Percentiles rank a stretch among this genome's conserved stretches.
Evolutionary conservation across 176 grass and related monocot genomes (phyloP).

Genomic region (Avena atlantica): DNA sequence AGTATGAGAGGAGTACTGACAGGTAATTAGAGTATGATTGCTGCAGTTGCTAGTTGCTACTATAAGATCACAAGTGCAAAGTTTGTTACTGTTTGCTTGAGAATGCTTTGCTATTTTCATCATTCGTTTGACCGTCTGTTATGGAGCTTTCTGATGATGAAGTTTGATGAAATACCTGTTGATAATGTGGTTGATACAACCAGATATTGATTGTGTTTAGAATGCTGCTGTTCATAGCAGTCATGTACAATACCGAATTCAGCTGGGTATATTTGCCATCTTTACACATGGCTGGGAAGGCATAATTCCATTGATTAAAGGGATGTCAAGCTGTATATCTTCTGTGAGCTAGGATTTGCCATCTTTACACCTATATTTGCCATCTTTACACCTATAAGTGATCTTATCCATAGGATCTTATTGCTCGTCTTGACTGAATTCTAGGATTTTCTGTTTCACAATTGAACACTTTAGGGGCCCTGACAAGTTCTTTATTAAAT

Average conservation of each 20-base stretch:
- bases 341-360: neutral
- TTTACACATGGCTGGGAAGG: neutral
- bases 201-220: neutral
- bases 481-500: neutral
- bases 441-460: neutral
- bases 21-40: neutral
- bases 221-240: neutral
- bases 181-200: neutral
- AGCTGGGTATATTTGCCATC: neutral
- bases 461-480: neutral
- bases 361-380: too few relatives aligned
- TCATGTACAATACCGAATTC: neutral
- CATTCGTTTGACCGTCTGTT: neutral
- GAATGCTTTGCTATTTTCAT: conserved; percentile 19
- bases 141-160: conserved; percentile 7
- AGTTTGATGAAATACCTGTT: conserved; percentile 22
- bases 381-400: neutral
- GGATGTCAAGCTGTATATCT: neutral
- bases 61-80: neutral
- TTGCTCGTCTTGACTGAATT: neutral
- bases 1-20: neutral
- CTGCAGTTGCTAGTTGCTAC: neutral
- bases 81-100: neutral
- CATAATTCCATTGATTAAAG: conserved; percentile 10
- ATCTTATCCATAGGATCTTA: neutral